Evolutionary conservation across 805 yeast genomes (phyloP), one percentile per base, ranked within the genome.

Genomic region (Yamadazyma ubonensis): DNA sequence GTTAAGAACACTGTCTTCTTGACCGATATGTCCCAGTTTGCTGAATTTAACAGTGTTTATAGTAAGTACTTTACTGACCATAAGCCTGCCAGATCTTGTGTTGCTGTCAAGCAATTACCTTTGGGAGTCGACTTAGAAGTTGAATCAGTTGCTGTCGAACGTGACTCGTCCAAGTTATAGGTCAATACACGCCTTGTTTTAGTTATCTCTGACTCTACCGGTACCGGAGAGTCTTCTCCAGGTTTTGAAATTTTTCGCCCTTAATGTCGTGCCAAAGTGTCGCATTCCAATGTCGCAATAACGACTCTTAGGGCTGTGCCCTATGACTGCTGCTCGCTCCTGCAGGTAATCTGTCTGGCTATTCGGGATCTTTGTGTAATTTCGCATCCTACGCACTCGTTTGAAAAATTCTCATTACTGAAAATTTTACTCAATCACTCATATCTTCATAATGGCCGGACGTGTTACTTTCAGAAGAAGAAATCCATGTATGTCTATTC

Each of bases 401-500:
- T 16, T 30, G 44, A 44, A 47, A 47, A 47, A 41, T 40, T 47
- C 44, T 44, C 46, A 38, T 25, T 35, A 25, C 37, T 44, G 43
- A 42, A 47, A 44, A 42, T 38, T 40, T 41, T 38, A 30, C 38
- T 29, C 34, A 38, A 31, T 18, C 18, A 34, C 34, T 26, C n/a
- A 21, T 22, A 54, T 50, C 58, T 53, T 55, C 57, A 68, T 78
- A 78, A 93, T 93, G 99, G 99, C 96, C 74, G 96, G 89, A 79
- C 91, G 99, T 84, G 95, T 90, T 76, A 89, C 97, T 61, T 90
- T 81, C 86, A 88, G 97, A 85, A 88, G 95, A 83, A 87, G 96
- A 83, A 90, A 89, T 76, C 96, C 97, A 78, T 90, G 71, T 67
- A 66, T 66, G 72, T 66, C 45, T 52, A 21, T 15, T 32, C 27